Percentiles rank a stretch among this genome's conserved stretches.
Conservation (phyloP, 2,329 filamentous ascomycete genomes). For the Monosporascus sp. region DNA sequence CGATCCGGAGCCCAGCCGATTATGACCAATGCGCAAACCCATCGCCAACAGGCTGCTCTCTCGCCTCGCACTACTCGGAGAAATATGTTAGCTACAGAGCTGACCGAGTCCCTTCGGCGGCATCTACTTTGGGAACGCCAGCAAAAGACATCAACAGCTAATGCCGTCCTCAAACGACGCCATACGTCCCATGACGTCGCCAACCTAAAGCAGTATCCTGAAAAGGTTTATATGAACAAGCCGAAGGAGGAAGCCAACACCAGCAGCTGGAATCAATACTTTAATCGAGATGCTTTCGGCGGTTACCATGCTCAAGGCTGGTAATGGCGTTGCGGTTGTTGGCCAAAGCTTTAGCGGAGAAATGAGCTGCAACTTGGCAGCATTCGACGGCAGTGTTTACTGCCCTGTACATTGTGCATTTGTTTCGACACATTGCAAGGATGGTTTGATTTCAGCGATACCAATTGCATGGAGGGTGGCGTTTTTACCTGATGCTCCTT, state of each 20-base stretch:
- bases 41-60: slow-evolving; percentile 64
- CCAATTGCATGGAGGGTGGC: slow-evolving; percentile 26
- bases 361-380: not conserved
- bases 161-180: slow-evolving; percentile 80
- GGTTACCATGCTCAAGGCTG: slow-evolving; percentile 84
- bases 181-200: slow-evolving; percentile 89
- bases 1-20: slow-evolving; percentile 72
- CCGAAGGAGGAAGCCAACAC: slow-evolving; percentile 57
- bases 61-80: slow-evolving; percentile 88
- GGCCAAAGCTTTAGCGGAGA: slow-evolving; percentile 8
- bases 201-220: slow-evolving; percentile 78
- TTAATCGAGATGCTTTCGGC: slow-evolving; percentile 69
- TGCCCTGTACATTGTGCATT: slow-evolving; percentile 23
- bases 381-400: slow-evolving; percentile 15
- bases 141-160: slow-evolving; percentile 84
- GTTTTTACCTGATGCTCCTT: slow-evolving; percentile 22
- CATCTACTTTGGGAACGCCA: slow-evolving; percentile 93
- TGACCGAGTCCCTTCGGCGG: slow-evolving; percentile 86
- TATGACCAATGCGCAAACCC: slow-evolving; percentile 61
- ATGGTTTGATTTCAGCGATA: slow-evolving; percentile 25
- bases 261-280: slow-evolving; percentile 80
- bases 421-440: slow-evolving; percentile 26
- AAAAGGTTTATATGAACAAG: slow-evolving; percentile 55
- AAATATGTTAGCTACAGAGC: slow-evolving; percentile 92
- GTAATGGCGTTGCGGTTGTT: slow-evolving; percentile 40